Evolutionary conservation across 73 alveolate species (phyloP).

Genomic region (Paramecium primaurelia): DNA sequence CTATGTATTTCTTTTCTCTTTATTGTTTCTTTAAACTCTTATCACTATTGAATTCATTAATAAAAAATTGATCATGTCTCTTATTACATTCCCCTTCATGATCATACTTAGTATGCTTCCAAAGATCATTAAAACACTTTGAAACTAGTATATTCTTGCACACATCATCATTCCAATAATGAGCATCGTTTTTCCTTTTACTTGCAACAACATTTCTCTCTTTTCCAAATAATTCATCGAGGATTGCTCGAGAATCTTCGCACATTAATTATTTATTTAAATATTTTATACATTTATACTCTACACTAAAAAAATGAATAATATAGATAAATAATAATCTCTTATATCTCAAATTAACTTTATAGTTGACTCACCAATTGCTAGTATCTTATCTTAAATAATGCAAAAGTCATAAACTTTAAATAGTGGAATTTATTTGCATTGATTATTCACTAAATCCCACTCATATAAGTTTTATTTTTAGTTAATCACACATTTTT

Average conservation of each 20-base stretch:
- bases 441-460: background rate
- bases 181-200: slow-evolving; percentile 31
- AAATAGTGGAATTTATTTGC: background rate
- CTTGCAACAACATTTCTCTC: background rate
- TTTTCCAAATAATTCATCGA: slow-evolving; percentile 6
- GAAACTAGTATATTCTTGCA: slow-evolving; percentile 17
- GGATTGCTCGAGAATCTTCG: slow-evolving; percentile 22
- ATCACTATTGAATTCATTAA: background rate
- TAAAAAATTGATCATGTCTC: slow-evolving; percentile 20
- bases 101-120: slow-evolving; percentile 49
- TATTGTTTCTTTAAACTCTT: background rate
- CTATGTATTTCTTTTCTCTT: slow-evolving; percentile 33
- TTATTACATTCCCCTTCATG: slow-evolving; percentile 39
- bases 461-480: background rate
- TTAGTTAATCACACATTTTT: background rate
- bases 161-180: slow-evolving; percentile 49
- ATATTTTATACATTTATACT: background rate
- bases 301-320: background rate
- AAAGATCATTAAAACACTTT: slow-evolving; percentile 31
- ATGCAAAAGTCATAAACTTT: slow-evolving; percentile 14
- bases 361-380: slow-evolving; percentile 20
- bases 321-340: background rate
- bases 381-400: background rate
- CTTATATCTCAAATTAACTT: background rate
- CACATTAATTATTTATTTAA: background rate